Evolutionary conservation across 306 rosid species (phyloP).

Genomic region (Ochetophila trinervis): DNA sequence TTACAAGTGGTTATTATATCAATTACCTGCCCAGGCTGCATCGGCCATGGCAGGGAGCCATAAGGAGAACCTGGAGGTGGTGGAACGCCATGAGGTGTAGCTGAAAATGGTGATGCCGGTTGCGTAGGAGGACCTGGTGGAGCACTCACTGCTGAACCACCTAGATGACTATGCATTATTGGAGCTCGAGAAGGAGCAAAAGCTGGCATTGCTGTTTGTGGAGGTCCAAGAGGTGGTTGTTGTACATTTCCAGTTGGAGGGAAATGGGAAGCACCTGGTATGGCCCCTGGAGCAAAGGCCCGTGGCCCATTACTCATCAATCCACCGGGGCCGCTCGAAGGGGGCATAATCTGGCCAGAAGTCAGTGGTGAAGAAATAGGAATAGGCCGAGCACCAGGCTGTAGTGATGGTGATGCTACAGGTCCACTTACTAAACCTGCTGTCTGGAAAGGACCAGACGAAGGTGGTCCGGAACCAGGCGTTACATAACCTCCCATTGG

Average conservation of each 20-base stretch:
- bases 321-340: conserved; percentile 38
- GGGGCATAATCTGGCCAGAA: conserved; percentile 33
- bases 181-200: conserved; percentile 30
- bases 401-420: conserved; percentile 27
- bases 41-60: conserved; percentile 66
- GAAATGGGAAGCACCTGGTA: conserved; percentile 57
- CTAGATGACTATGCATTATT: conserved; percentile 33
- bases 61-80: conserved; percentile 58
- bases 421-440: conserved; percentile 38
- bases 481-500: conserved; percentile 31
- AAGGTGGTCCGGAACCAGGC: conserved; percentile 45
- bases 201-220: conserved; percentile 35
- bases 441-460: conserved; percentile 40
- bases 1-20: background rate
- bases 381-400: conserved; percentile 46
- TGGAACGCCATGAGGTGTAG: conserved; percentile 47
- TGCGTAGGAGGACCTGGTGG: conserved; percentile 56
- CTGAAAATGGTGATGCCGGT: conserved; percentile 56
- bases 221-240: conserved; percentile 59
- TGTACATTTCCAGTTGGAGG: conserved; percentile 39
- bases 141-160: conserved; percentile 26
- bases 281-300: conserved; percentile 39
- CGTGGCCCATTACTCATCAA: conserved; percentile 82
- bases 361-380: conserved; percentile 43
- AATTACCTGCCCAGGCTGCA: conserved; percentile 76